Evolutionary conservation across 1,284 basidiomycete species (phyloP).

Genomic region (Leccinum laetum): DNA sequence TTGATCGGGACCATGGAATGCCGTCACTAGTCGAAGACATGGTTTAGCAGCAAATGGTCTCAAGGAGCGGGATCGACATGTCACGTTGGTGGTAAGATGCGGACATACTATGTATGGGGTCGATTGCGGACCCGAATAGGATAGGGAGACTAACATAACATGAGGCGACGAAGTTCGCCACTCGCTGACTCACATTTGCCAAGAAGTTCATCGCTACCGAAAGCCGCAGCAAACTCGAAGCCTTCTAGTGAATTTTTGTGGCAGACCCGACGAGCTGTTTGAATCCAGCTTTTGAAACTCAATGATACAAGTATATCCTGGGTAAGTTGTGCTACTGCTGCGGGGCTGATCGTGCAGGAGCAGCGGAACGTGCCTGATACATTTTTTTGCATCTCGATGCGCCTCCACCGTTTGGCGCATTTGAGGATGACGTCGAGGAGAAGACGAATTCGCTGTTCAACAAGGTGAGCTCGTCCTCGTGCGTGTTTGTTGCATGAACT

Average conservation of each 20-base stretch:
- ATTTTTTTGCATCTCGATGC: too few species aligned
- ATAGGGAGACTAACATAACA: conserved; percentile 1
- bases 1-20: conserved; percentile 15
- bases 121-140: conserved; percentile 20
- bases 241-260: conserved; percentile 1
- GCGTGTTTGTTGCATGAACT: too few species aligned
- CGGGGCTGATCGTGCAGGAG: conserved; percentile 8
- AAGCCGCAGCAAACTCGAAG: not conserved
- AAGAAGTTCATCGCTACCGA: conserved; percentile 12
- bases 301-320: conserved; percentile 1
- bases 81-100: conserved; percentile 17
- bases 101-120: conserved; percentile 15
- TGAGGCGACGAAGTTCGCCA: conserved; percentile 18
- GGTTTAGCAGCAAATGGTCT: conserved; percentile 5
- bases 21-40: conserved; percentile 13
- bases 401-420: too few species aligned
- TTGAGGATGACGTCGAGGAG: too few species aligned
- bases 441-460: too few species aligned
- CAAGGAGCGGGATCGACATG: conserved; percentile 23
- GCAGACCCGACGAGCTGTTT: not conserved
- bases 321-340: conserved; percentile 10
- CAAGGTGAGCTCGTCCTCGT: too few species aligned
- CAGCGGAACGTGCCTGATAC: too few species aligned
- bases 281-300: conserved; percentile 1
- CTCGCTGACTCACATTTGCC: conserved; percentile 7